Percentiles rank a stretch among this genome's conserved stretches.
These are phyloP conservation scores for Jatropha curcas DNA, from an alignment of 345 rosid genomes.

Conservation along the genomic window DNA sequence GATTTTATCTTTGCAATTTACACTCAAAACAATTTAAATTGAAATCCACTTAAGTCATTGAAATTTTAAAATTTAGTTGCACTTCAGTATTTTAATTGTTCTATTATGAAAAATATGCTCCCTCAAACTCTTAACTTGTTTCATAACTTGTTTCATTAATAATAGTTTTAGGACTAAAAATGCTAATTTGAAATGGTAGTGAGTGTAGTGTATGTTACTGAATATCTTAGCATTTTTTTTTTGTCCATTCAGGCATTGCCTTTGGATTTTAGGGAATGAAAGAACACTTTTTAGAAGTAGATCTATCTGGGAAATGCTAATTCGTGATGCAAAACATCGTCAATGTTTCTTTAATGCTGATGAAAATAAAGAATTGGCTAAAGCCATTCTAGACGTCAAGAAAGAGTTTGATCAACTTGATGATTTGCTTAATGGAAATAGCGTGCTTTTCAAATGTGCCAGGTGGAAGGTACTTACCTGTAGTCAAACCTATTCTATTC, in stretches of 20 bases:
- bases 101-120: neutral
- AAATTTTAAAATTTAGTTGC: too few relatives aligned
- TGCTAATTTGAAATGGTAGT: too few relatives aligned
- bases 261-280: constrained; percentile 59
- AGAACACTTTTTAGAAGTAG: constrained; percentile 34
- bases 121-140: too few relatives aligned
- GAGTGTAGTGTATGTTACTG: too few relatives aligned
- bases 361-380: constrained; percentile 38
- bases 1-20: too few relatives aligned
- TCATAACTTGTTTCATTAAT: too few relatives aligned
- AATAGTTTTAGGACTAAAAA: too few relatives aligned
- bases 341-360: constrained; percentile 42
- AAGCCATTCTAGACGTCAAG: constrained; percentile 36
- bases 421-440: constrained; percentile 36
- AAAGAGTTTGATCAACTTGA: constrained; percentile 44
- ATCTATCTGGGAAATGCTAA: constrained; percentile 40
- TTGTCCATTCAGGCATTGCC: constrained; percentile 37
- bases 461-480: constrained; percentile 47
- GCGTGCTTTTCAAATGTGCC: constrained; percentile 36
- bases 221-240: neutral
- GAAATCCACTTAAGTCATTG: too few relatives aligned
- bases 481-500: neutral
- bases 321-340: constrained; percentile 41
- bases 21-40: too few relatives aligned
- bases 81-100: neutral